Evolutionary conservation across 2,329 filamentous ascomycete species (phyloP).

Genomic region (Claviceps lovelessii): DNA sequence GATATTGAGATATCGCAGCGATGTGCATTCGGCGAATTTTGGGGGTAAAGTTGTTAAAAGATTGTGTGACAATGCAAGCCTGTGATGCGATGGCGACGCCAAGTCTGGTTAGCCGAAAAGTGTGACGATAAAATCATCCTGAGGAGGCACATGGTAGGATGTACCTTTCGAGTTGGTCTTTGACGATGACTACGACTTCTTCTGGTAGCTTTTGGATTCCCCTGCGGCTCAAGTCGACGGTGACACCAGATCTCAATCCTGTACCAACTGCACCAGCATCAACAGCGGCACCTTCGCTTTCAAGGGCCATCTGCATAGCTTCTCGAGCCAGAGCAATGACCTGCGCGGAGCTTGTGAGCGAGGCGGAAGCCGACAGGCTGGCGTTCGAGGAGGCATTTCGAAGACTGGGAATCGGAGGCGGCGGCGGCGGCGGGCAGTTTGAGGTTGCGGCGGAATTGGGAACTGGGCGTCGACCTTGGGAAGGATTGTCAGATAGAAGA

Average conservation of each 20-base stretch:
- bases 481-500: conserved; percentile 27
- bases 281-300: conserved; percentile 50
- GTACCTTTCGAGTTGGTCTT: conserved; percentile 58
- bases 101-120: neutral
- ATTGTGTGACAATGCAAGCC: conserved; percentile 71
- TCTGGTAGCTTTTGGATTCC: conserved; percentile 57
- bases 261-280: conserved; percentile 44
- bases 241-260: conserved; percentile 55
- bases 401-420: conserved; percentile 32
- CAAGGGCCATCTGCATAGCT: conserved; percentile 51
- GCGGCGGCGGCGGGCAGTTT: conserved; percentile 26
- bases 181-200: conserved; percentile 61
- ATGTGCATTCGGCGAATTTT: conserved; percentile 61
- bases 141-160: neutral
- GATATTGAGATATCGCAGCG: conserved; percentile 67
- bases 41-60: conserved; percentile 53
- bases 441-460: conserved; percentile 24
- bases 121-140: neutral
- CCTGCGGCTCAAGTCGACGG: conserved; percentile 64
- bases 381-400: conserved; percentile 33
- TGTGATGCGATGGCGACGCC: conserved; percentile 17
- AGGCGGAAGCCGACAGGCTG: conserved; percentile 33
- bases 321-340: conserved; percentile 52
- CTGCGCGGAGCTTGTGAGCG: conserved; percentile 42
- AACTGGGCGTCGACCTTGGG: conserved; percentile 24